Conservation (phyloP, 2,329 filamentous ascomycete species). For the Fusarium nelsonii region DNA sequence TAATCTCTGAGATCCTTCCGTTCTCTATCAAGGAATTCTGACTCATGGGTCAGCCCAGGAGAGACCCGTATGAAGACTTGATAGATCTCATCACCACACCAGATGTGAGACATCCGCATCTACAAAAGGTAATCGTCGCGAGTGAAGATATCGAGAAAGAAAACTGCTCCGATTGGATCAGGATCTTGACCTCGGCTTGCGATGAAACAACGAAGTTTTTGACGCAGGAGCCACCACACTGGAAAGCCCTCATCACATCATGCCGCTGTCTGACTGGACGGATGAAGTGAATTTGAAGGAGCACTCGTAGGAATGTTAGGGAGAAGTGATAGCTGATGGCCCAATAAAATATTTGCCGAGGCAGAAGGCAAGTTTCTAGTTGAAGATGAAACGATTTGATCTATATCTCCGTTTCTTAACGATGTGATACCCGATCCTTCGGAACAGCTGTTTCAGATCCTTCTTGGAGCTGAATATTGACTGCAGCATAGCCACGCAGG, state of each 20-base stretch:
- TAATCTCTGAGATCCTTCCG: not conserved
- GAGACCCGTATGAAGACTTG: not conserved
- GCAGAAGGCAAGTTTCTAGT: not conserved
- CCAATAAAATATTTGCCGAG: not conserved
- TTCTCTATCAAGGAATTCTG: not conserved
- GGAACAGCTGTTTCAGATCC: conserved; percentile 7
- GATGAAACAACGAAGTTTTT: not conserved
- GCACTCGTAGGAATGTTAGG: no score
- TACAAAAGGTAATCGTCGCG: not conserved
- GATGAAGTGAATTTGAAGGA: not conserved
- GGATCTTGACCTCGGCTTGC: not conserved
- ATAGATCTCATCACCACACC: not conserved
- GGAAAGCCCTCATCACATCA: not conserved
- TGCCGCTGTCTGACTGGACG: not conserved
- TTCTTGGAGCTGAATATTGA: not conserved
- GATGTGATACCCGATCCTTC: not conserved
- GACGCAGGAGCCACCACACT: not conserved
- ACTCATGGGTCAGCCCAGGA: rapidly evolving
- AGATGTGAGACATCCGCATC: not conserved
- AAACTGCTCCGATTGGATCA: not conserved
- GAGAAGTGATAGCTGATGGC: not conserved
- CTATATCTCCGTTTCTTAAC: not conserved
- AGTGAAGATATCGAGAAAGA: rapidly evolving
- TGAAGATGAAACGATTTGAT: conserved; percentile 1
- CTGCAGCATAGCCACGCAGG: not conserved